These are phyloP conservation scores for Cadophora sp. DNA, from an alignment of 2,329 filamentous ascomycete genomes.

Conservation along the genomic window DNA sequence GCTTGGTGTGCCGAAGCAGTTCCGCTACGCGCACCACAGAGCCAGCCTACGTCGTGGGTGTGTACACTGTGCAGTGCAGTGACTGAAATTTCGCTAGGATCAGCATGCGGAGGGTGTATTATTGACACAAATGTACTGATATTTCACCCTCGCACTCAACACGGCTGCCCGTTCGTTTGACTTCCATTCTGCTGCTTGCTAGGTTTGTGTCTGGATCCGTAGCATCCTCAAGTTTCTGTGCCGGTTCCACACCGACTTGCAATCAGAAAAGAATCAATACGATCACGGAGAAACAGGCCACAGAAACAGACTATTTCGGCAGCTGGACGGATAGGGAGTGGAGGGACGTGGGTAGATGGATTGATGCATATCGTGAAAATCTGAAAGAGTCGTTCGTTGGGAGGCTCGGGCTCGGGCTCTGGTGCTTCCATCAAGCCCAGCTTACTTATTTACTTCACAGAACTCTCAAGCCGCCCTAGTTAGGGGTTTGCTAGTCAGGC, in stretches of 20 bases:
- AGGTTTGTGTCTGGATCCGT: neutral
- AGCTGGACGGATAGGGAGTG: conserved; percentile 1
- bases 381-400: neutral
- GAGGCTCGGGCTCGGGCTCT: conserved; percentile 4
- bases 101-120: conserved; percentile 26
- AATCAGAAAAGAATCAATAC: conserved; percentile 4
- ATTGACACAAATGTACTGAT: conserved; percentile 24
- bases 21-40: neutral
- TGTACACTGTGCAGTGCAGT: conserved; percentile 20
- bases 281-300: conserved; percentile 9
- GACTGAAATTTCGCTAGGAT: conserved; percentile 27
- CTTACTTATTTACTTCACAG: neutral
- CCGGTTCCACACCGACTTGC: conserved; percentile 9
- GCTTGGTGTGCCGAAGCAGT: conserved; percentile 21
- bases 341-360: neutral
- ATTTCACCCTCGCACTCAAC: conserved; percentile 4
- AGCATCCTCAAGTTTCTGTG: neutral
- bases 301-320: conserved; percentile 13
- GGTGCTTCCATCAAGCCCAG: conserved; percentile 7
- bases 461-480: neutral
- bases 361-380: neutral
- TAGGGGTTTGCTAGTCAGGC: conserved; percentile 15
- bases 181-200: neutral
- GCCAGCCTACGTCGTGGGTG: conserved; percentile 11
- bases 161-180: conserved; percentile 2